A percentile compares a stretch with the other conserved stretches of the same genome.
These are phyloP conservation scores for Cokeromyces recurvatus DNA, from an alignment of 371 early-diverging fungal genomes.

Conservation along the genomic window DNA sequence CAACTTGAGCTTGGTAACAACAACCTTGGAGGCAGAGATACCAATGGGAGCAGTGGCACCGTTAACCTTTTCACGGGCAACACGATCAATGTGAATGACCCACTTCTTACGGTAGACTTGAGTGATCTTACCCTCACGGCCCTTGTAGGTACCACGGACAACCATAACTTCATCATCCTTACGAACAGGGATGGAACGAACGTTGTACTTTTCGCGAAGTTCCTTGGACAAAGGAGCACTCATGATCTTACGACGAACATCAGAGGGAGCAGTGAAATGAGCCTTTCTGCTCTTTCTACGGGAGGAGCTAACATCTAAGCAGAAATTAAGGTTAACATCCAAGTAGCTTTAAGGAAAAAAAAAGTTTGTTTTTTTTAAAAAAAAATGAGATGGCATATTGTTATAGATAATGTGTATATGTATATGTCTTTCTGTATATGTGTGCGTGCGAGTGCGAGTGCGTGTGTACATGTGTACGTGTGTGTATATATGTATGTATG, in stretches of 20 bases:
- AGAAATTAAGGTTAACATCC: background rate
- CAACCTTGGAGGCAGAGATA: conserved; percentile 97
- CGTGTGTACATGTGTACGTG: too few species aligned
- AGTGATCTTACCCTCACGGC: conserved; percentile 95
- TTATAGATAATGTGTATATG: too few species aligned
- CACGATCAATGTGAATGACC: conserved; percentile 96
- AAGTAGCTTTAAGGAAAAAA: too few species aligned
- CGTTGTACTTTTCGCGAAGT: conserved; percentile 41
- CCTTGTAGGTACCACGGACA: conserved; percentile 95
- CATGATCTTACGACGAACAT: conserved; percentile 95
- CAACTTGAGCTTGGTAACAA: conserved; percentile 91
- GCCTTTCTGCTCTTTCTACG: conserved; percentile 97
- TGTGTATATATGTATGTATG: too few species aligned
- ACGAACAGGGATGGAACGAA: conserved; percentile 93
- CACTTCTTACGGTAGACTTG: conserved; percentile 98
- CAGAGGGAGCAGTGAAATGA: conserved; percentile 97
- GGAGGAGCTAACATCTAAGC: conserved; percentile 86
- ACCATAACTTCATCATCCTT: conserved; percentile 96
- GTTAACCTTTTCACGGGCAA: conserved; percentile 96
- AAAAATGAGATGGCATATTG: too few species aligned
- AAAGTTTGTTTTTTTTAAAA: conserved; percentile 3
- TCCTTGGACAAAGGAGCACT: conserved; percentile 96
- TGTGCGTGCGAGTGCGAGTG: too few species aligned
- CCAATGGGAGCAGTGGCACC: conserved; percentile 90
- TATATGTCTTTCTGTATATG: too few species aligned